A percentile compares a stretch with the other conserved stretches of the same genome.
Conservation (phyloP, 148 eudicot species). For the Linanthus parryae region DNA sequence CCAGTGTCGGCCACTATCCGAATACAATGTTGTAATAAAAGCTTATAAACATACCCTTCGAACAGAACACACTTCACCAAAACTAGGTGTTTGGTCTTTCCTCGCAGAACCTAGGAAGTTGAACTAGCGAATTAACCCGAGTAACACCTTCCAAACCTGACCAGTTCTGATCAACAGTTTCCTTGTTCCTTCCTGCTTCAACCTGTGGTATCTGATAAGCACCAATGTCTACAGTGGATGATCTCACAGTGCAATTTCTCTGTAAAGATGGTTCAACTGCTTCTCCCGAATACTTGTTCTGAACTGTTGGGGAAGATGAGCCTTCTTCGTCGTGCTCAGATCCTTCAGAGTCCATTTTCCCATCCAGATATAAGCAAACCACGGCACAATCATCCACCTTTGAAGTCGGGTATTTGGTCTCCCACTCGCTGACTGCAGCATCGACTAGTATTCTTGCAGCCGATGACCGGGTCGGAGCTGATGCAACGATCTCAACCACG, state of each 20-base stretch:
- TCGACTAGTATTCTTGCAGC: conserved; percentile 77
- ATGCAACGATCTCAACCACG: conserved; percentile 66
- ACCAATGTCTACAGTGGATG: conserved; percentile 53
- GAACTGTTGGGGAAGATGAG: conserved; percentile 62
- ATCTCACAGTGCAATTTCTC: conserved; percentile 67
- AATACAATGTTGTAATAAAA: no score
- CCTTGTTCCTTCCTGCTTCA: conserved; percentile 30
- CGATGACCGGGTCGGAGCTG: conserved; percentile 67
- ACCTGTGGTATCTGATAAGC: conserved; percentile 28
- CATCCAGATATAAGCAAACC: conserved; percentile 84
- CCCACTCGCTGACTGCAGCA: conserved; percentile 84
- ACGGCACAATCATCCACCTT: conserved; percentile 96
- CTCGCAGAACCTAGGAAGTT: conserved; percentile 84
- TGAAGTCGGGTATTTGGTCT: conserved; percentile 84
- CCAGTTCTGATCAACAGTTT: conserved; percentile 67
- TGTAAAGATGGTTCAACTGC: conserved; percentile 61
- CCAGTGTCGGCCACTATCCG: no score
- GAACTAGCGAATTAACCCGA: conserved; percentile 86
- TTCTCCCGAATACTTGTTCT: conserved; percentile 58
- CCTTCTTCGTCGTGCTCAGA: conserved; percentile 71
- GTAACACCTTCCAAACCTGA: conserved; percentile 93
- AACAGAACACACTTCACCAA: not conserved
- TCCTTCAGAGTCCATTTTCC: conserved; percentile 75
- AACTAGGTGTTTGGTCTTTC: conserved; percentile 42
- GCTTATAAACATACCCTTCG: no score